These are phyloP conservation scores for Arabidopsis thaliana DNA, from an alignment of 345 rosid genomes.

Conservation along the genomic window DNA sequence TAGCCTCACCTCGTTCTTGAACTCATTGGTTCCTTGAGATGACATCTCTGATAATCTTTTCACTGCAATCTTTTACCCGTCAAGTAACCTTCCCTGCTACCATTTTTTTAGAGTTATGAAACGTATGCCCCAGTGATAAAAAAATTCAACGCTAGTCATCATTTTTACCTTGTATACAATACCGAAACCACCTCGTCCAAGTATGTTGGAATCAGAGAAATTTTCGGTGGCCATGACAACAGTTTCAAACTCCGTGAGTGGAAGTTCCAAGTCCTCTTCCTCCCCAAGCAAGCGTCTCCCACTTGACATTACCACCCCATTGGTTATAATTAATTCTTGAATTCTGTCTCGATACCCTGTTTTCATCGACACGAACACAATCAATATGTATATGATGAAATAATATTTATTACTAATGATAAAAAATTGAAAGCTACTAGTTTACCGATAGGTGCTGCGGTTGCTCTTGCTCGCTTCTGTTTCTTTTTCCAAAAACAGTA, in stretches of 20 bases:
- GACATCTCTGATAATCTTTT: constrained; percentile 55
- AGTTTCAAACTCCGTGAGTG: neutral
- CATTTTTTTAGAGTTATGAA: neutral
- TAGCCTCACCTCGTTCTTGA: constrained; percentile 55
- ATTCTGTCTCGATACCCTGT: neutral
- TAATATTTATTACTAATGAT: no score
- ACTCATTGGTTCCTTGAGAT: constrained; percentile 52
- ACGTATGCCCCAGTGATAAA: neutral
- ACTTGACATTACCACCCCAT: neutral
- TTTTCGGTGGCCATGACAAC: neutral
- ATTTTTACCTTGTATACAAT: constrained; percentile 61
- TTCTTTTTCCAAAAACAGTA: no score
- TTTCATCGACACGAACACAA: neutral
- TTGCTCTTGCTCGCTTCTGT: no score
- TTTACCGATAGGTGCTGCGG: no score
- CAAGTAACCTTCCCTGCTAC: constrained; percentile 49
- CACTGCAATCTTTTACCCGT: constrained; percentile 53
- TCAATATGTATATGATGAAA: neutral
- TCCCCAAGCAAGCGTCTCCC: neutral
- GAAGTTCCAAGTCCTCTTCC: constrained; percentile 31
- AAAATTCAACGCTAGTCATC: no score
- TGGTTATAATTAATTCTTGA: neutral
- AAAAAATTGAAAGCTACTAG: no score
- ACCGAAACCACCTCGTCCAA: constrained; percentile 54
- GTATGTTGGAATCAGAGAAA: neutral